Evolutionary conservation across 257 asterid genomes (phyloP), one percentile per base, ranked within the genome.

Genomic region (Nemophila menziesii): DNA sequence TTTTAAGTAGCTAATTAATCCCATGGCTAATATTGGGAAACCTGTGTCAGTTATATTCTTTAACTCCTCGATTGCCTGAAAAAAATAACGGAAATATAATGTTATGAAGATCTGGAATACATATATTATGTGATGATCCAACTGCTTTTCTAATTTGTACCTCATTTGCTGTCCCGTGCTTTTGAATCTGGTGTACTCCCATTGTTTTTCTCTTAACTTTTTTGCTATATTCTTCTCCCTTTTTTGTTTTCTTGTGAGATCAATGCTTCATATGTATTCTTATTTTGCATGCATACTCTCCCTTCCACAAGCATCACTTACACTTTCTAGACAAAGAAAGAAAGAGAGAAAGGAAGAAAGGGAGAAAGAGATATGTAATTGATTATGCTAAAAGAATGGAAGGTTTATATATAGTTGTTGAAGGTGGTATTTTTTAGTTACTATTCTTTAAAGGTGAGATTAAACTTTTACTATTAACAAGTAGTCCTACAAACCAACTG

Each of bases 21-120:
- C 92, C 80, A 84, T 80, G 8, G 71, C 74, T 41, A 80, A 48
- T 60, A 87, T 68, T 1, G 97, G 97, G 45, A 80, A 69, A 11
- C 86, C 82, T 44, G 64, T 69, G 53, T 67, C 74, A 29, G 50
- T 54, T 63, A 80, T 60, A 50, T 71, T 77, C 86, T 68, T 77
- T 58, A 87, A 41, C 67, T 87, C 95, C 44, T 82, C 92, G 46
- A 54, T 51, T 39, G 78, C 84, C 94, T 86, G 53, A 44, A 13
- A 55, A 68, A 55, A 55, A 14, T 33, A 21, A 23, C 20, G 15
- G 23, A 20, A 15, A 19, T 24, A 12, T 15, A 20, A 3, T 38
- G 43, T n/a, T 20, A n/a, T n/a, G n/a, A n/a, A n/a, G n/a, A n/a
- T n/a, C n/a, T n/a, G n/a, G n/a, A n/a, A n/a, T n/a, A n/a, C n/a